Base-by-base conservation (phyloP, 1,284 basidiomycete genomes). In the Leccinum fallax region DNA sequence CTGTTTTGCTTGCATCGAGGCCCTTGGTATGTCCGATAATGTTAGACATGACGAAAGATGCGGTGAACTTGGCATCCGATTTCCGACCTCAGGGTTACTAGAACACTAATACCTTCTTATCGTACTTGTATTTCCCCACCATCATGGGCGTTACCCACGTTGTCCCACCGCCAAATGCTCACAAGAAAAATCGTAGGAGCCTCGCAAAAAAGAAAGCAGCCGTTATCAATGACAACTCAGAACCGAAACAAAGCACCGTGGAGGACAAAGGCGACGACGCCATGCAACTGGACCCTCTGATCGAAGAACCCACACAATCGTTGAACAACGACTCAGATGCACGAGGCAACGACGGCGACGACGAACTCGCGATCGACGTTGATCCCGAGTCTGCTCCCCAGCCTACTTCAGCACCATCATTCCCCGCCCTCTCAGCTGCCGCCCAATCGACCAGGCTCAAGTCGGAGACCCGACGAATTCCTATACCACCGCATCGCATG, bases 401-500 rank as follows among this genome's bases (percentile, higher is more conserved):
- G 59, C 69, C 79, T 10, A 74, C 80, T 24, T 75, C 81, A 57
- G 84, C 81, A 49, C 88, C 89, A n/a, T 77, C 80, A 16, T 93
- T 93, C 72, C 81, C 85, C 36, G 82, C 89, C 9, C 80, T 92
- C 13, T 80, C 85, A 21, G 81, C 87, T 6, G 84, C 83, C 2
- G 82, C 48, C 16, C 63, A 83, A 60, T 81, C 82, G 61, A 73
- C 82, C 4, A 74, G 81, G 16, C 79, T 86, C 62, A 94, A 91
- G 76, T 88, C 90, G 19, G 94, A 97, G 77, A 89, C 84, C 54
- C 81, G 94, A 71, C 82, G 92, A 58, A 87, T 99, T 69, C 83
- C 94, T 24, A 93, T 99, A 74, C 97, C 97, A 4, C 95, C 95
- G 8, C 97, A 99, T 77, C 88, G 97, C 57, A 95, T 98, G 93